Conservation (phyloP, 148 eudicot genomes). For the Cornus florida region DNA sequence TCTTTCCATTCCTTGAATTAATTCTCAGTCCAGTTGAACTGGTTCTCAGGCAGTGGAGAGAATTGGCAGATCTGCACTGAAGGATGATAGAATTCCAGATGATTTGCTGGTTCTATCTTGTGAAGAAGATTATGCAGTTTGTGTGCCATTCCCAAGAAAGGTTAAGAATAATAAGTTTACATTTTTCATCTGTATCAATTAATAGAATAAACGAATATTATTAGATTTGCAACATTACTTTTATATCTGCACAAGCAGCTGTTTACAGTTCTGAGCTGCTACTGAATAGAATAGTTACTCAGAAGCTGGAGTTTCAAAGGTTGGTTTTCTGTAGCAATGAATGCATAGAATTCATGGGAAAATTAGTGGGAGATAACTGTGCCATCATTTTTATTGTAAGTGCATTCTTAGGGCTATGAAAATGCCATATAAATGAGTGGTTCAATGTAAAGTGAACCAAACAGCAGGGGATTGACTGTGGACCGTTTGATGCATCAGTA, state of each 20-base stretch:
- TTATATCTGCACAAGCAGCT: conserved; percentile 50
- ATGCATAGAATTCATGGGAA: neutral
- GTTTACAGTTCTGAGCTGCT: conserved; percentile 80
- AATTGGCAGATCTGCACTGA: conserved; percentile 61
- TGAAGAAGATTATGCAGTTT: conserved; percentile 73
- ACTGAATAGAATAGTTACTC: conserved; percentile 76
- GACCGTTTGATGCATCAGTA: too few species aligned
- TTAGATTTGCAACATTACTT: neutral
- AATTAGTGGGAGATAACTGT: neutral
- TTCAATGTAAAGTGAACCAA: too few species aligned
- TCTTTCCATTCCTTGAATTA: neutral
- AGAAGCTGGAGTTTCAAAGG: conserved; percentile 86
- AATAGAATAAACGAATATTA: neutral
- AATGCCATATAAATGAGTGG: too few species aligned
- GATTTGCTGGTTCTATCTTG: conserved; percentile 78
- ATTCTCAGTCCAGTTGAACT: conserved; percentile 7
- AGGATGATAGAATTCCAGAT: conserved; percentile 44
- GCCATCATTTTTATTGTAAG: neutral
- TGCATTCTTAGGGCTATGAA: neutral
- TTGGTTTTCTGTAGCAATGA: conserved; percentile 21
- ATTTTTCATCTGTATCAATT: neutral
- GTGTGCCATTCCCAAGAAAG: conserved; percentile 84
- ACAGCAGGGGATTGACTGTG: too few species aligned
- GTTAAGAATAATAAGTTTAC: conserved; percentile 24
- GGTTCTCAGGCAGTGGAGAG: conserved; percentile 67